Evolutionary conservation across 371 early-diverging fungal species (phyloP).

Genomic region (Mortierella sp.): DNA sequence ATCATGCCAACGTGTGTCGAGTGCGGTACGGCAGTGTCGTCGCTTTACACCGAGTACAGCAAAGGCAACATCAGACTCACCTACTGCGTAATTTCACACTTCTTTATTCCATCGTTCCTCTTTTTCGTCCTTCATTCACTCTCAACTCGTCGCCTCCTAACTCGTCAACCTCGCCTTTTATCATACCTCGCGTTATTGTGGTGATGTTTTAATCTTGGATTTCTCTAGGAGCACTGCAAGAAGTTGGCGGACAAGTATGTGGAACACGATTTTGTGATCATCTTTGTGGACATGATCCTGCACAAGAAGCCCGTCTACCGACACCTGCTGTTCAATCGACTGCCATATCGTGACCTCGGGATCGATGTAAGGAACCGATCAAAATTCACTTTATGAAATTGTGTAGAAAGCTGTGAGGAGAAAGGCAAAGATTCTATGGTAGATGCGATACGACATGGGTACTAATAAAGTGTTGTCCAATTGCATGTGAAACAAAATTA

Average conservation of each 20-base stretch:
- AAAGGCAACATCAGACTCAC: conserved; percentile 91
- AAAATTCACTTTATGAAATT: no score
- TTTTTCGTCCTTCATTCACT: neutral
- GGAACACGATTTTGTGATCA: conserved; percentile 90
- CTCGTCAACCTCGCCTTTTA: neutral
- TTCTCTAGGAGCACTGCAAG: conserved; percentile 76
- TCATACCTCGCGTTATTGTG: neutral
- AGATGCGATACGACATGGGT: no score
- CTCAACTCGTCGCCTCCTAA: neutral
- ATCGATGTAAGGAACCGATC: conserved; percentile 70
- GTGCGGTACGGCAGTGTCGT: conserved; percentile 83
- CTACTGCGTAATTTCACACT: conserved; percentile 73
- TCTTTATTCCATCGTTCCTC: neutral
- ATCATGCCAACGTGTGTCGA: conserved; percentile 85
- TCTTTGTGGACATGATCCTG: conserved; percentile 95
- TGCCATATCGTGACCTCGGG: conserved; percentile 66
- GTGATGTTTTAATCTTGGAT: neutral
- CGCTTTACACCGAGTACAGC: conserved; percentile 90
- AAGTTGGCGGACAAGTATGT: conserved; percentile 95
- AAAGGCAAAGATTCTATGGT: no score
- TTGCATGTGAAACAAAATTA: conserved; percentile 37
- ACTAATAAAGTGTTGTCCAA: no score
- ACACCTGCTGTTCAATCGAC: conserved; percentile 88
- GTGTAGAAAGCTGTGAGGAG: no score
- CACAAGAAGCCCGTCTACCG: conserved; percentile 94